Base-by-base conservation (phyloP, 106 monocot genomes). In the Cymbidium sinense region DNA sequence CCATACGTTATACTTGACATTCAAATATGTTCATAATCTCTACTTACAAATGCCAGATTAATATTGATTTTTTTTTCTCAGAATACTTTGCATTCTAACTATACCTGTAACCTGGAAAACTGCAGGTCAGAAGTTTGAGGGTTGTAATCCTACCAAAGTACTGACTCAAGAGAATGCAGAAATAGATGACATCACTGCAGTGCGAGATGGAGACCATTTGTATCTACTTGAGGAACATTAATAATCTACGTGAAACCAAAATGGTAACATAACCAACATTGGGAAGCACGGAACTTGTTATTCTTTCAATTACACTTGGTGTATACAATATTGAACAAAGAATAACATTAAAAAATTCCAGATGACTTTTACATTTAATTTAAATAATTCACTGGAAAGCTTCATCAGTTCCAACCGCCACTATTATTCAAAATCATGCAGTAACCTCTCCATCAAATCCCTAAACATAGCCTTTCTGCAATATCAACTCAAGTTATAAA, bases 171-270 rank as follows among this genome's bases (percentile, higher is more conserved):
- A 55, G 51, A 34, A 35, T 52, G 54, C 76, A 18, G 76, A 76
- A 76, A 55, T 58, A 76, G 76, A 76, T 34, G 76, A 76, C 34
- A 76, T 76, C 10, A 35, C 18, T 6, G 34, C 30, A 33, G 76
- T 76, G 8, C 17, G 34, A 55, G 76, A 76, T 35, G 76, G 76
- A 51, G 76, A 76, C 76, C 76, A 76, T 58, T 76, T 76, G 54
- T 76, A 50, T n/a, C 52, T 76, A 23, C 5, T 58, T 20, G 55
- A 76, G 31, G 71, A 71, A n/a, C 34, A 37, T 39, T 39, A 69
- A 71, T 37, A 71, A 37, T 29, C 37, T 71, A 20, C 71, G 39
- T 37, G 20, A 71, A 21, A 36, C 8, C 19, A 71, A 37, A 20
- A 71, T 0, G 71, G 20, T 39, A 71, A 39, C n/a, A 67, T 71